These are phyloP conservation scores for Podaxis rugospora DNA, from an alignment of 768 basidiomycete species.

Conservation along the genomic window DNA sequence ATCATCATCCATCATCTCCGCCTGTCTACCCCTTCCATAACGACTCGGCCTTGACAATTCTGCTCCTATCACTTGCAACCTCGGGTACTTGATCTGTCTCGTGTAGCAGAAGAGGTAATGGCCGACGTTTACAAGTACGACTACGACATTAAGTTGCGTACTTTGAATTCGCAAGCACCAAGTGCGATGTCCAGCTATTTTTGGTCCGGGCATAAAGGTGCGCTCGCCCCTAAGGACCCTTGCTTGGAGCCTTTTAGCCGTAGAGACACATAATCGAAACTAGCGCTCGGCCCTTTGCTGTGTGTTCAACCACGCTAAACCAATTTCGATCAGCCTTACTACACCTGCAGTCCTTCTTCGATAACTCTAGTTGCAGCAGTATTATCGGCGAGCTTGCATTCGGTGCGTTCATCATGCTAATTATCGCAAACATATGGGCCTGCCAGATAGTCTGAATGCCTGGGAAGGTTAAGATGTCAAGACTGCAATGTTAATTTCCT, in stretches of 20 bases:
- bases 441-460: not conserved
- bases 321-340: not conserved
- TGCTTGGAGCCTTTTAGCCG: not conserved
- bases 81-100: conserved; percentile 1
- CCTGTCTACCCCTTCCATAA: not conserved
- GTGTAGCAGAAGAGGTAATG: not conserved
- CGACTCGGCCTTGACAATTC: not conserved
- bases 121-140: not conserved
- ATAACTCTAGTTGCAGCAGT: not conserved
- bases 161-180: not conserved
- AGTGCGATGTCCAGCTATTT: not conserved
- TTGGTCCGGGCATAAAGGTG: not conserved
- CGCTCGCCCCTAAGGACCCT: not conserved
- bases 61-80: not conserved
- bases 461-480: not conserved
- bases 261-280: not conserved
- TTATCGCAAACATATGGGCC: not conserved
- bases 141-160: not conserved
- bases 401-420: not conserved
- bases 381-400: not conserved
- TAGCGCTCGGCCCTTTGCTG: not conserved
- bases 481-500: not conserved
- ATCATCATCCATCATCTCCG: not conserved
- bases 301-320: not conserved
- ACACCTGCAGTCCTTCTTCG: not conserved